phyloP scores from a whole-genome alignment of 768 basidiomycete species.

The Cystobasidium ongulense region DNA sequence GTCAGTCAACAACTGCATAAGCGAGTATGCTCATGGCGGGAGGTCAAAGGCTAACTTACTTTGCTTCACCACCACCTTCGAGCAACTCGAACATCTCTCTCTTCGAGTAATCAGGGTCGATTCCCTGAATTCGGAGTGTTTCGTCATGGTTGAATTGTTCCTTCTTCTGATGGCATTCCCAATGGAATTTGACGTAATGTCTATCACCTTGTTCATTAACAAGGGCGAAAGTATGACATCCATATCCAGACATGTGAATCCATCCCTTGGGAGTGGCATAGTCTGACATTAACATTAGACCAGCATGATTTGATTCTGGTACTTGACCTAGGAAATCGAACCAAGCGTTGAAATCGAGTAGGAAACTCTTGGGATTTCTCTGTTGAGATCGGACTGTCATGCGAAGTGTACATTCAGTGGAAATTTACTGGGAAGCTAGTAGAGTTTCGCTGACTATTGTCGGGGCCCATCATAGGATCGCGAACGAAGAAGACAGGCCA shows the following conservation, averaged over 20 bases:
- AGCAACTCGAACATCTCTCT: slow-evolving; percentile 44
- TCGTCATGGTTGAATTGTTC: slow-evolving; percentile 42
- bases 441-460: slow-evolving; percentile 17
- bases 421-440: background rate
- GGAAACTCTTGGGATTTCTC: slow-evolving; percentile 43
- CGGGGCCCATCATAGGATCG: slow-evolving; percentile 58
- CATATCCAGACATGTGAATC: slow-evolving; percentile 21
- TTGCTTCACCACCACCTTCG: slow-evolving; percentile 38
- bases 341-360: slow-evolving; percentile 44
- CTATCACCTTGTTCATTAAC: slow-evolving; percentile 50
- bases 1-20: no score
- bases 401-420: background rate
- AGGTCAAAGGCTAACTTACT: background rate
- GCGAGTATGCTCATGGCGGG: no score
- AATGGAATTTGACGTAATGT: slow-evolving; percentile 44
- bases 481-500: slow-evolving; percentile 77
- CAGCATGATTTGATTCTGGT: slow-evolving; percentile 39
- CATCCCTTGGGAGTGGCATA: slow-evolving; percentile 42
- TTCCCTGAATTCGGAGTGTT: slow-evolving; percentile 39
- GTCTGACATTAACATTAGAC: slow-evolving; percentile 43
- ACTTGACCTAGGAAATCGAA: slow-evolving; percentile 44
- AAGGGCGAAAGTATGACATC: slow-evolving; percentile 72
- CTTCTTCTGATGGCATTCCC: slow-evolving; percentile 34
- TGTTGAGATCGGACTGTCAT: slow-evolving; percentile 41
- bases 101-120: slow-evolving; percentile 44